phyloP scores from a whole-genome alignment of 2,329 filamentous ascomycete genomes.

The Microdochium paspali region DNA sequence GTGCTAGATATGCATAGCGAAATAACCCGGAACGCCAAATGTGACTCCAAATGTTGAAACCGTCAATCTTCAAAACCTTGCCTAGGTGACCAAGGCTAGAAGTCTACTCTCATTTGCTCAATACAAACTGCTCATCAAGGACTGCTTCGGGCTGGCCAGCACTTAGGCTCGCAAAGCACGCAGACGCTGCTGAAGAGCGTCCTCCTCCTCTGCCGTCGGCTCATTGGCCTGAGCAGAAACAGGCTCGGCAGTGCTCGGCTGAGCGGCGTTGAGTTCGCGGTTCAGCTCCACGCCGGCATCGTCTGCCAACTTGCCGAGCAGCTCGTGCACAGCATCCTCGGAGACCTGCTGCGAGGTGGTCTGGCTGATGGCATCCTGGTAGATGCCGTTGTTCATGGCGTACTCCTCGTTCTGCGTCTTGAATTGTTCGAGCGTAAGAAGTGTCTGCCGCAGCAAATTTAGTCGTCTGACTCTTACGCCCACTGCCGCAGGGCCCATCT shows the following conservation, averaged over 20 bases:
- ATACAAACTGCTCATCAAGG: too few relatives aligned
- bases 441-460: slow-evolving; percentile 35
- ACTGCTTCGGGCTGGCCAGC: not conserved
- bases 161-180: slow-evolving; percentile 42
- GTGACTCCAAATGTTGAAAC: not conserved
- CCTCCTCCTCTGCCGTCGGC: slow-evolving; percentile 69
- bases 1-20: not conserved
- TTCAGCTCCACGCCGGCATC: slow-evolving; percentile 78
- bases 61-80: too few relatives aligned
- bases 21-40: not conserved
- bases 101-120: too few relatives aligned
- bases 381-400: slow-evolving; percentile 61
- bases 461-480: too few relatives aligned
- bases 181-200: slow-evolving; percentile 57
- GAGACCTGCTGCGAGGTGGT: slow-evolving; percentile 65
- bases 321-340: slow-evolving; percentile 76
- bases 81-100: too few relatives aligned
- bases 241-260: slow-evolving; percentile 48
- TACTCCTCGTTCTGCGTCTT: slow-evolving; percentile 55
- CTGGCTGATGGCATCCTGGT: slow-evolving; percentile 75
- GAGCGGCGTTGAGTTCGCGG: slow-evolving; percentile 57
- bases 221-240: slow-evolving; percentile 40
- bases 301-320: slow-evolving; percentile 79
- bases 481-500: too few relatives aligned
- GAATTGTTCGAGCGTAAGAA: slow-evolving; percentile 52